A percentile compares a stretch with the other conserved stretches of the same genome.
phyloP scores from a whole-genome alignment of 176 grass and related monocot genomes.

The Phragmites australis region DNA sequence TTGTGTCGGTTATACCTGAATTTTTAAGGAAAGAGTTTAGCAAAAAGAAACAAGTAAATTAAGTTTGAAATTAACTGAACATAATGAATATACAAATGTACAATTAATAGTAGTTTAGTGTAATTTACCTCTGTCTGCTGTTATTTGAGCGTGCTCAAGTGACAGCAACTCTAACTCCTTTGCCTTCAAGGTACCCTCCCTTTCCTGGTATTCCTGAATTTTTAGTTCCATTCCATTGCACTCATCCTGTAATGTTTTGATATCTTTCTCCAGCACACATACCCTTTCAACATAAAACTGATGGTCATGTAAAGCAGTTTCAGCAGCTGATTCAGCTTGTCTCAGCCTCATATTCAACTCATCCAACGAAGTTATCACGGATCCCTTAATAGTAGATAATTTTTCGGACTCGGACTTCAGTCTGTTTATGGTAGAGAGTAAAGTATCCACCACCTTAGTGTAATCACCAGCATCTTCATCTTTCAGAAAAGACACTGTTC shows the following conservation, averaged over 20 bases:
- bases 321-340: constrained; percentile 59
- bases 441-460: constrained; percentile 47
- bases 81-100: constrained; percentile 13
- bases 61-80: constrained; percentile 25
- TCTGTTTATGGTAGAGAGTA: constrained; percentile 46
- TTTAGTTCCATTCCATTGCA: constrained; percentile 66
- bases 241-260: constrained; percentile 56
- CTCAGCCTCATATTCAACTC: constrained; percentile 61
- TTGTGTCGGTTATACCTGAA: constrained; percentile 47
- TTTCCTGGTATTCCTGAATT: constrained; percentile 58
- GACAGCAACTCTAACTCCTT: constrained; percentile 68
- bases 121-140: constrained; percentile 54
- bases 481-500: constrained; percentile 39
- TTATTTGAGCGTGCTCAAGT: constrained; percentile 45
- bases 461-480: constrained; percentile 44
- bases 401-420: constrained; percentile 42
- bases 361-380: constrained; percentile 45
- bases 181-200: constrained; percentile 49
- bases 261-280: constrained; percentile 64
- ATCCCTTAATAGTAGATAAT: constrained; percentile 42
- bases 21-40: constrained; percentile 1
- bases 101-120: not conserved
- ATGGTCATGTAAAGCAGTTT: constrained; percentile 60
- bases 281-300: constrained; percentile 59
- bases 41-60: constrained; percentile 39